Evolutionary conservation across 176 grass and related monocot species (phyloP), one percentile per base, ranked within the genome.

Genomic region (Tuctoria greenei): DNA sequence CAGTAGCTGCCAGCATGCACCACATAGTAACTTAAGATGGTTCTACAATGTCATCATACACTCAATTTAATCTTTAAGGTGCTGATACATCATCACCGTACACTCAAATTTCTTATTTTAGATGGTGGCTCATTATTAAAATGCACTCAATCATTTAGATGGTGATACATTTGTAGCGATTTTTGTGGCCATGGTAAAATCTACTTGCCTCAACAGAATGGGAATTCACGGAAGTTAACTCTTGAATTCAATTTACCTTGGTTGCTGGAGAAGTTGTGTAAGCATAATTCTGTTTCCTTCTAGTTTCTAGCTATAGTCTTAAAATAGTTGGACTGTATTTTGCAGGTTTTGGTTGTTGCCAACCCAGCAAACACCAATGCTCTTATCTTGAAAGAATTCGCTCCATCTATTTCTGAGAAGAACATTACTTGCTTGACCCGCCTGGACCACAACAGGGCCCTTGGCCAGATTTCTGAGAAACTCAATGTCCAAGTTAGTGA

Each of bases 351-450:
- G 56, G 92, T 99, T 79, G 95, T 99, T 44, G 95, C 95, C 76
- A 95, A 99, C 71, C 92, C 95, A 62, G 92, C 95, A 58, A 99
- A 99, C 64, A 99, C 95, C 27, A 99, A 99, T 78, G 95, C 95
- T 61, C 87, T 99, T 61, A 99, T 99, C 79, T 80, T 99, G 79
- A 99, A 99, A 80, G 92, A 95, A 82, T 99, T 92, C 0, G 95
- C 95, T 66, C 95, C 95, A 77, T 95, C 91, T 38, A 92, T 99
- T 58, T 87, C 95, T 66, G 95, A 86, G 79, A 99, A 88, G 73
- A 99, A 99, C 63, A 90, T 99, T 61, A 99, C 89, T 69, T 99
- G 95, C 78, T 72, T 99, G 77, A 99, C 95, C 73, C 86, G 95
- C 61, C 80, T 99, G 41, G 92, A 95, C 77, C 92, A 99, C 79